These are phyloP conservation scores for Fusarium tuaranense DNA, from an alignment of 2,329 filamentous ascomycete genomes.

Conservation along the genomic window DNA sequence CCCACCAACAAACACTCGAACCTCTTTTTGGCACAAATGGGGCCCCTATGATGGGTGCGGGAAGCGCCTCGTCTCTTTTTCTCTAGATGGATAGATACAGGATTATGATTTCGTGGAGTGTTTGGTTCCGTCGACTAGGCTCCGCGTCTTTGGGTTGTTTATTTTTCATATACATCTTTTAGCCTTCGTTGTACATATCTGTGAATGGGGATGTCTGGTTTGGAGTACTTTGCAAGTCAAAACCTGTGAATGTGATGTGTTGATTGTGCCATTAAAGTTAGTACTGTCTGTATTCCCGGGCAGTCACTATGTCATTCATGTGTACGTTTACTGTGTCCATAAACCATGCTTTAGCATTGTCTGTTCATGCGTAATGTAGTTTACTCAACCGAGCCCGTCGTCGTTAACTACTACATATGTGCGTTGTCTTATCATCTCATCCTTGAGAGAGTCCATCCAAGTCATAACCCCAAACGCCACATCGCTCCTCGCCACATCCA, in stretches of 20 bases:
- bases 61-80: constrained; percentile 7
- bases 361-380: background rate
- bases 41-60: background rate
- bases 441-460: background rate
- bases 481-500: constrained; percentile 2
- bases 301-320: background rate
- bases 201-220: constrained; percentile 31
- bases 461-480: constrained; percentile 9
- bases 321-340: background rate
- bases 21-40: constrained; percentile 1
- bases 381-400: background rate
- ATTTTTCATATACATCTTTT: constrained; percentile 31
- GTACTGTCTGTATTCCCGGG: background rate
- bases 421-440: background rate
- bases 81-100: constrained; percentile 38
- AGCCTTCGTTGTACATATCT: constrained; percentile 33
- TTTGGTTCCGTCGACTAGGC: constrained; percentile 9
- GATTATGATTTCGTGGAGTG: constrained; percentile 20
- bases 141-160: constrained; percentile 27
- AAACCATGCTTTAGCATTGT: background rate
- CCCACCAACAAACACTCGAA: constrained; percentile 16
- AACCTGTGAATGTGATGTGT: background rate
- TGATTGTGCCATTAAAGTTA: background rate
- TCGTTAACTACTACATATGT: background rate
- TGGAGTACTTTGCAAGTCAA: constrained; percentile 9